These are phyloP conservation scores for Lipomyces yamadae DNA, from an alignment of 805 yeast species.

Conservation along the genomic window DNA sequence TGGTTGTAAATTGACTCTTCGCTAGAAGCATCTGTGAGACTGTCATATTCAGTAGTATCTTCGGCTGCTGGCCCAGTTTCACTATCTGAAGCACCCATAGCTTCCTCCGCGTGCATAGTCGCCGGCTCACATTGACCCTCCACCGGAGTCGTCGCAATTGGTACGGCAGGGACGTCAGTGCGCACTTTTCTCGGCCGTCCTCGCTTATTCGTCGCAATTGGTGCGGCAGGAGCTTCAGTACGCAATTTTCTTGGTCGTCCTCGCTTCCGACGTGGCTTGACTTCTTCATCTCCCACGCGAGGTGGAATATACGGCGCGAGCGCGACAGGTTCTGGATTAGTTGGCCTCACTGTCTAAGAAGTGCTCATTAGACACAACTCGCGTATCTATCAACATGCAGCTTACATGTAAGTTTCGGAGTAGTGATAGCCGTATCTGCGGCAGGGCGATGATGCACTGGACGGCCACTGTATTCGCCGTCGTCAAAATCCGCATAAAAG, in stretches of 20 bases:
- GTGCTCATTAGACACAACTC: neutral
- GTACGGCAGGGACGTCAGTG: neutral
- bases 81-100: neutral
- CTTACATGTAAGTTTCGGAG: neutral
- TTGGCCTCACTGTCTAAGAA: conserved; percentile 7
- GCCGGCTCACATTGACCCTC: neutral
- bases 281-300: neutral
- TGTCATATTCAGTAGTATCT: neutral
- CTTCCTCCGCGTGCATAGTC: neutral
- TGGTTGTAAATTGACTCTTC: neutral
- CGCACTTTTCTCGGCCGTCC: neutral
- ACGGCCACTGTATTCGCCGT: neutral
- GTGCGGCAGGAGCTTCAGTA: neutral
- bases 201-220: neutral
- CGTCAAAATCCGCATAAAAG: neutral
- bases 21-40: neutral
- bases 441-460: neutral
- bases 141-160: neutral
- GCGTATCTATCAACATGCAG: neutral
- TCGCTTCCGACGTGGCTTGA: conserved; percentile 2
- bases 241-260: neutral
- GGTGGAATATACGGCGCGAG: neutral
- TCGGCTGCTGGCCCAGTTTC: neutral
- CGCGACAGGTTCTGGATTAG: neutral
- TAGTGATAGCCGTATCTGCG: neutral